phyloP scores from a whole-genome alignment of 1,139 yeast species.

The Meyerozyma sp. region DNA sequence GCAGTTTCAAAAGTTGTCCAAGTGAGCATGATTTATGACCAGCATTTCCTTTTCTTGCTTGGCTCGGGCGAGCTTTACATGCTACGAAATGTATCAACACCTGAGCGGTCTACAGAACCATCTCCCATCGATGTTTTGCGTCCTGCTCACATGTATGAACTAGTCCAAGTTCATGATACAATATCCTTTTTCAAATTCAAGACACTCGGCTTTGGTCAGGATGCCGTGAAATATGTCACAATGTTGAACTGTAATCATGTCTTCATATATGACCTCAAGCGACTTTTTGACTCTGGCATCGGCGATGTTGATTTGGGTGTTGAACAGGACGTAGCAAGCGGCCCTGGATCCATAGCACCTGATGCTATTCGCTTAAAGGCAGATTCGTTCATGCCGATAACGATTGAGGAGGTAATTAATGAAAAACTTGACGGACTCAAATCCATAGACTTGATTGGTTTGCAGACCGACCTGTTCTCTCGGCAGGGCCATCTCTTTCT shows the following conservation, averaged over 20 bases:
- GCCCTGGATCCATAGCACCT: slow-evolving; percentile 17
- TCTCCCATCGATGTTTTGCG: slow-evolving; percentile 13
- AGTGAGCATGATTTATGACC: slow-evolving; percentile 22
- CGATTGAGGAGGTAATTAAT: slow-evolving; percentile 11
- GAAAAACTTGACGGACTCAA: slow-evolving; percentile 2
- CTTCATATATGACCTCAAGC: slow-evolving; percentile 26
- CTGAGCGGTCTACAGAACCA: slow-evolving; percentile 5
- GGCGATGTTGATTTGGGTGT: slow-evolving; percentile 13
- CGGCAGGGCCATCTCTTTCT: slow-evolving; percentile 17
- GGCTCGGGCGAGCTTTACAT: slow-evolving; percentile 35
- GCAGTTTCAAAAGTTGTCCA: slow-evolving; percentile 20
- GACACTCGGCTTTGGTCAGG: slow-evolving; percentile 14
- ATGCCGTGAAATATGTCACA: slow-evolving; percentile 16
- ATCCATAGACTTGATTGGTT: slow-evolving; percentile 27
- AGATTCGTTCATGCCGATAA: slow-evolving; percentile 28
- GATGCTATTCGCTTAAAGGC: slow-evolving; percentile 13
- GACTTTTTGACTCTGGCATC: slow-evolving; percentile 23
- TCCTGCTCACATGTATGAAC: slow-evolving; percentile 31
- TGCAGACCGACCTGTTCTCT: slow-evolving; percentile 23
- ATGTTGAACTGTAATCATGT: slow-evolving; percentile 26
- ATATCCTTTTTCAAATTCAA: slow-evolving; percentile 31
- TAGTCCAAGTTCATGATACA: slow-evolving; percentile 25
- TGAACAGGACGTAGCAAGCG: slow-evolving; percentile 11
- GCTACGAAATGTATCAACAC: slow-evolving; percentile 25
- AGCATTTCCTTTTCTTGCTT: slow-evolving; percentile 33